Evolutionary conservation across 2,329 filamentous ascomycete species (phyloP), one percentile per base, ranked within the genome.

Genomic region (Microdochium trichocladiopsis): DNA sequence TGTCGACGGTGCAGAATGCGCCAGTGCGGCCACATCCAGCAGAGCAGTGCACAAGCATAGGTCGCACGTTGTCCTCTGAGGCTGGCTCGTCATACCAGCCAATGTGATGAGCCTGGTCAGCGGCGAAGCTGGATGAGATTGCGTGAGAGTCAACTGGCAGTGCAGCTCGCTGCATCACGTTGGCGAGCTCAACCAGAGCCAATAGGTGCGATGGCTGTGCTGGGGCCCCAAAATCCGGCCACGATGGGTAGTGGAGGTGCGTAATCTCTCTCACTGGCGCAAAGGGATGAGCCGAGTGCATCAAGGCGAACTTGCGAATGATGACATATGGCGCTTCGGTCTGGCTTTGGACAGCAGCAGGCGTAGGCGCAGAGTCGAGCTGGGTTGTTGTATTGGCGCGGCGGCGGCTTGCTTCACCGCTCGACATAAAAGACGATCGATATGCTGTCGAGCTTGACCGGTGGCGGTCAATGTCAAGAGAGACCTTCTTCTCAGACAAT

Each of bases 1-100:
- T 93, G 66, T 97, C 94, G 16, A 97, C 91, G 0, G 94, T 95
- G 67, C 94, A 97, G 65, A 97, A 99, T 0, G 94, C 93, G 3
- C 94, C 94, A 0, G 94, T 99, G 14, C 94, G 87, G 1, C 94
- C 94, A 69, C 94, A 99, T 0, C 94, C 94, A 3, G 94, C 94
- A 51, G 90, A 95, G 71, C 94, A 99, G 67, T 99, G 94, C 0
- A 99, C 93, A 22, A 99, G 69, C 60, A 96, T 83, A 8, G 93
- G 93, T 25, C 89, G 78, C 23, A 78, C 59, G 1, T 69, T 61
- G 8, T 69, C 64, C 23, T 76, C 71, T 1, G 72, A 65, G 57
- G 86, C 83, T 0, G 87, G 84, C 48, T 87, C 83, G 28, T 83
- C 76, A 23, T 77, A 72, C 68, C 77, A 79, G 2, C 72, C 66